Base-by-base conservation (phyloP, 2,329 filamentous ascomycete genomes). In the Tympanopsis confertula region DNA sequence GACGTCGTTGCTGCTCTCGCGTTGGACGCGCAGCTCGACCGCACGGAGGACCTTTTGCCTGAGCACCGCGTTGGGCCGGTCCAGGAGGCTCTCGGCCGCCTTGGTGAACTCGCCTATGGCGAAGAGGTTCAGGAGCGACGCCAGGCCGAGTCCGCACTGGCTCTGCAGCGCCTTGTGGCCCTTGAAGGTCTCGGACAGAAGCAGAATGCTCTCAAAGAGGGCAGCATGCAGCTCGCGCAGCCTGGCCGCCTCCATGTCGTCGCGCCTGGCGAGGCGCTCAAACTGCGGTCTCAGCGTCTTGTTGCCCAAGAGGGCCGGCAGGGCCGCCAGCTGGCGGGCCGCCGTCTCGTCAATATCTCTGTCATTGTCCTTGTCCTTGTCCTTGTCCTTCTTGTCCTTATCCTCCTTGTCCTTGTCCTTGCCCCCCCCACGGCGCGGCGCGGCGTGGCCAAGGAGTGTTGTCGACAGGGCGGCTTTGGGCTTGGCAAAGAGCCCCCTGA, bases 71-170 rank as follows among this genome's bases (percentile, higher is more conserved):
- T 86, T 79, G 4, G 83, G 77, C 36, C 81, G 75, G 46, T 84
- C 74, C 24, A 96, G 74, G 20, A 98, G 68, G 19, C 78, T 75
- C 53, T 94, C 85, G 29, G 93, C 81, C 7, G 87, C 84, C 54
- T 86, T 85, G 56, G 96, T 78, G 56, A 96, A 91, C 58, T 95
- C 86, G 38, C 78, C 71, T 3, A 89, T 87, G 0, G 88, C 89
- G 32, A 94, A 69, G 5, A 95, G 72, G 44, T 85, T 82, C 37
- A 98, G 69, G n/a, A 94, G 65, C 44, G 82, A 82, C 14, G 83
- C 78, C 35, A 96, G 68, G 1, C 86, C 74, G 39, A 83, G 75
- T 28, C 82, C 81, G 50, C 74, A 78, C 36, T 68, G 67, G 49
- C 51, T 62, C 48, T 78, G 71, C 7, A 81, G 58, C 26, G 56